These are phyloP conservation scores for Oryza meyeriana DNA, from an alignment of 176 grass and related monocot species.

Conservation along the genomic window DNA sequence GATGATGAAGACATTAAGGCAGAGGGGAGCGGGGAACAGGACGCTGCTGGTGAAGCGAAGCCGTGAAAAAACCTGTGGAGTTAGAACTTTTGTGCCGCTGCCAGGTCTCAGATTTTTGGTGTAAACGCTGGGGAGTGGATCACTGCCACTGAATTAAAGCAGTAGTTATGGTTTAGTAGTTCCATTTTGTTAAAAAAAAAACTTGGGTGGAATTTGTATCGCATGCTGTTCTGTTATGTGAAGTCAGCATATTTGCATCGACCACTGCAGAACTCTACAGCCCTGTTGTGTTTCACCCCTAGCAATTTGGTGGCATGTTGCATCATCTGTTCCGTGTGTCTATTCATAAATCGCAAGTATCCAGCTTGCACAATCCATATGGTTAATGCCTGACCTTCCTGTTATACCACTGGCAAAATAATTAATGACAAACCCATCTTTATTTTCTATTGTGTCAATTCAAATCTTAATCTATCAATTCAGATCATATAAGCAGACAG, in stretches of 20 bases:
- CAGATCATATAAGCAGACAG: not conserved
- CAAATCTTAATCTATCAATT: not conserved
- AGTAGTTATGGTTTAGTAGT: conserved; percentile 15
- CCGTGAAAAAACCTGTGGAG: conserved; percentile 16
- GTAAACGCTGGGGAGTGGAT: conserved; percentile 28
- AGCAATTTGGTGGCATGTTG: not conserved
- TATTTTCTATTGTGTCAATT: not conserved
- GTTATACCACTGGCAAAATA: not conserved
- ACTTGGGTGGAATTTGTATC: not conserved
- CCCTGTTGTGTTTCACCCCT: not conserved
- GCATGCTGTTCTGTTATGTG: not conserved
- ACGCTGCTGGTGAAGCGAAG: conserved; percentile 24
- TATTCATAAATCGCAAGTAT: not conserved
- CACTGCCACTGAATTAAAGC: conserved; percentile 4
- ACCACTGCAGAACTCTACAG: not conserved
- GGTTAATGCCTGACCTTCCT: not conserved
- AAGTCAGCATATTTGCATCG: not conserved
- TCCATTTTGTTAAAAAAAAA: conserved; percentile 10
- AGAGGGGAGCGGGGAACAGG: not conserved
- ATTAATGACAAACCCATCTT: not conserved
- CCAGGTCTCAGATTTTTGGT: conserved; percentile 8
- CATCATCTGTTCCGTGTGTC: not conserved
- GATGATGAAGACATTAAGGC: not conserved
- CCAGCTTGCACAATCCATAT: not conserved
- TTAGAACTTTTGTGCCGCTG: not conserved